These are phyloP conservation scores for Cyclotella distinguenda DNA, from an alignment of 108 stramenopile species.

Conservation along the genomic window DNA sequence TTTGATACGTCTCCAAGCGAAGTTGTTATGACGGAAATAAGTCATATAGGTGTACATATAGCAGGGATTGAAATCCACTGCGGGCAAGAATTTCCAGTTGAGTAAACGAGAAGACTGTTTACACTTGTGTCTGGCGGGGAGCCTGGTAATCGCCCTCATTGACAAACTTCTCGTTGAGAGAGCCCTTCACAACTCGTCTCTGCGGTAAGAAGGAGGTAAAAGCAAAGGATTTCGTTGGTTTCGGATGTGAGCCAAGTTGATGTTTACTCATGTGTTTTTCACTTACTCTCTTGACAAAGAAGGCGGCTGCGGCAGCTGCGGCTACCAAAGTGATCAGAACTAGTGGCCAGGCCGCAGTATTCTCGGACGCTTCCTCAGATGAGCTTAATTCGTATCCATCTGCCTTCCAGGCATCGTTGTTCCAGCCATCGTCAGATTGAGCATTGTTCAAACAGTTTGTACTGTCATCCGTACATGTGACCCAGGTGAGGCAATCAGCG, in stretches of 20 bases:
- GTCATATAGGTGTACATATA: too few relatives aligned
- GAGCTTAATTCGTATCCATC: neutral
- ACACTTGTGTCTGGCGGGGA: too few relatives aligned
- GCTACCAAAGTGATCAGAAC: slow-evolving; percentile 8
- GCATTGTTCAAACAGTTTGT: neutral
- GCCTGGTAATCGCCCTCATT: slow-evolving; percentile 9
- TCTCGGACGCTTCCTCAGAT: neutral
- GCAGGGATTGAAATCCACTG: too few relatives aligned
- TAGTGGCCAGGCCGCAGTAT: slow-evolving; percentile 14
- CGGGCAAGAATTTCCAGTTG: too few relatives aligned
- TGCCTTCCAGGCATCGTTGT: slow-evolving; percentile 1
- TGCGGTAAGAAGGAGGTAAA: neutral
- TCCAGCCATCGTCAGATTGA: neutral
- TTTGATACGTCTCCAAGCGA: too few relatives aligned
- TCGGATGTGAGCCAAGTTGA: neutral
- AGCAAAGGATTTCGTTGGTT: neutral
- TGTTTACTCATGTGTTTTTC: neutral
- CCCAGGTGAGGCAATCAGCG: neutral
- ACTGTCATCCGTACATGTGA: neutral
- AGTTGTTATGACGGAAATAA: too few relatives aligned
- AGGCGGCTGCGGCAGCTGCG: slow-evolving; percentile 9
- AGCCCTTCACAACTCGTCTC: neutral
- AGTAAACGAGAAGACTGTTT: too few relatives aligned
- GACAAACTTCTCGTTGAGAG: slow-evolving; percentile 2
- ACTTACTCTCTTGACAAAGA: slow-evolving; percentile 16